Percentiles rank a stretch among this genome's conserved stretches.
Conservation (phyloP, 192 early-diverging fungal species). For the Entomortierella chlamydospora region DNA sequence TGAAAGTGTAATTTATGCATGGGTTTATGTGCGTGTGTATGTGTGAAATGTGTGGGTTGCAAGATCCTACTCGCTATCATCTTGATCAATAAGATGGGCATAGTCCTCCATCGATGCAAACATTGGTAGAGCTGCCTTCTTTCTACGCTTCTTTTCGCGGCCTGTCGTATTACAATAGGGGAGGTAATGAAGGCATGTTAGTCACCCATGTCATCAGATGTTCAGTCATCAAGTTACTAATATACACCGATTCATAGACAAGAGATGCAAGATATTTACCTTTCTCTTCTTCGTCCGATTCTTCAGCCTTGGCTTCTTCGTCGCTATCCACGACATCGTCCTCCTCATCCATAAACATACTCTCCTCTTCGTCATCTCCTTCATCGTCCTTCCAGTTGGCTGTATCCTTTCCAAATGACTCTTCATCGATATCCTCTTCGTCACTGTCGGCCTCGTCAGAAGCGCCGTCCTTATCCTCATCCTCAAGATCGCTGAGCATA, state of each 20-base stretch:
- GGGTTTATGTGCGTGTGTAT: neutral
- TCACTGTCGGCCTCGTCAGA: slow-evolving; percentile 59
- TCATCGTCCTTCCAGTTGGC: slow-evolving; percentile 63
- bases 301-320: slow-evolving; percentile 61
- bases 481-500: slow-evolving; percentile 56
- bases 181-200: neutral
- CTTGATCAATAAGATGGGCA: slow-evolving; percentile 58
- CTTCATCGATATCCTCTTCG: slow-evolving; percentile 62
- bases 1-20: too few relatives aligned
- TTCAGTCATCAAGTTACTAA: too few relatives aligned
- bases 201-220: too few relatives aligned
- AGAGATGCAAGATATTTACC: slow-evolving; percentile 30
- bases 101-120: slow-evolving; percentile 82
- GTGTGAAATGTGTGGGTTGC: neutral
- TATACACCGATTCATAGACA: too few relatives aligned
- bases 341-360: slow-evolving; percentile 72
- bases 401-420: slow-evolving; percentile 66
- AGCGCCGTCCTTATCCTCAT: slow-evolving; percentile 61
- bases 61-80: slow-evolving; percentile 39
- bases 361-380: slow-evolving; percentile 60
- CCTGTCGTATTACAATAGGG: slow-evolving; percentile 8
- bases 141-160: slow-evolving; percentile 62
- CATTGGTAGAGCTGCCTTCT: slow-evolving; percentile 69
- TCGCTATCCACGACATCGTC: slow-evolving; percentile 68
- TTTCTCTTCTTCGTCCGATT: slow-evolving; percentile 61